Base-by-base conservation (phyloP, 2,329 filamentous ascomycete species). In the Aspergillus ruber region DNA sequence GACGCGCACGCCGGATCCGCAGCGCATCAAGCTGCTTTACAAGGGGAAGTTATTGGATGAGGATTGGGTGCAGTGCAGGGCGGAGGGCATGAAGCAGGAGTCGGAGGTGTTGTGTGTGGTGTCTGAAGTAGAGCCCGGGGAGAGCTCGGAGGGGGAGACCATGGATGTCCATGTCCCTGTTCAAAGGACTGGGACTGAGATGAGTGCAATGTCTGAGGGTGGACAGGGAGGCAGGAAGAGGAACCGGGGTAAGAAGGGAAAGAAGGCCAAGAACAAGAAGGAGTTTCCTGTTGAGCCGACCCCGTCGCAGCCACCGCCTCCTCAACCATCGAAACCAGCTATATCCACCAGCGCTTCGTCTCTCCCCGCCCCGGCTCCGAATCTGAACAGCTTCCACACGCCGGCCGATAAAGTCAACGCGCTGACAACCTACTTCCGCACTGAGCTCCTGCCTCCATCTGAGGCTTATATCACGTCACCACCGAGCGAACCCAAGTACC, bases 101-200 rank as follows among this genome's bases (percentile, higher is more conserved):
- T 74, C 72, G 3, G 69, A 74, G 54, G 64, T 76, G 43, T 57
- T 73, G 46, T 73, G 69, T 45, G 71, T 75, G 35, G 67, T 75
- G 23, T 71, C 69, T 4, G 68, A 72, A 42, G 62, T 61, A n/a
- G 51, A 52, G 18, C 54, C 58, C 2, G 64, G 60, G 10, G 58
- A 62, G 25, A 60, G 54, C 40, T 58, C 60, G 9, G 58, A 61
- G 9, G 66, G 62, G 42, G 67, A 68, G 21, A 43, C 51, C 15
- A 67, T 66, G 2, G 63, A 62, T 13, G 61, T 56, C 43, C n/a
- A 18, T 18, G 17, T n/a, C 4, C 33, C 33, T 36, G 12, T 18
- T 21, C 36, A 39, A 15, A 39, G 36, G 15, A 18, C 17, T 39
- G 36, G 15, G 17, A 20, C 18, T 39, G 23, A 38, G n/a, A 38